Percentiles rank a stretch among this genome's conserved stretches.
phyloP scores from a whole-genome alignment of 345 rosid species.

The Theobroma cacao region DNA sequence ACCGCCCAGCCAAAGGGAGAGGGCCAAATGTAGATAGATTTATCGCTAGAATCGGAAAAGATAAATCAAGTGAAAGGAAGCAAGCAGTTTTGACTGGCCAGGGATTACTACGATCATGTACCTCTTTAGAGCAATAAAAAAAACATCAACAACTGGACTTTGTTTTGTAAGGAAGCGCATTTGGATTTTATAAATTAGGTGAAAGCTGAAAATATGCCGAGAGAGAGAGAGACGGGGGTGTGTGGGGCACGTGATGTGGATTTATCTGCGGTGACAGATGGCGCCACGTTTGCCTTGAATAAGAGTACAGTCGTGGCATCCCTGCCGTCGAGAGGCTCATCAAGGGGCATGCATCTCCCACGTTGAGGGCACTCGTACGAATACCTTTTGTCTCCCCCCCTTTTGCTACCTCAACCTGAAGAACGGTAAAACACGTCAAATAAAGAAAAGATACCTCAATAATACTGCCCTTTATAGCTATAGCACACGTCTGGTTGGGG shows the following conservation, averaged over 20 bases:
- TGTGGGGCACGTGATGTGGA: neutral
- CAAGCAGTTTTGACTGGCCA: neutral
- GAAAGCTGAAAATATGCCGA: neutral
- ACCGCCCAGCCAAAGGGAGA: neutral
- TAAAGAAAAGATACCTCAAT: too few relatives aligned
- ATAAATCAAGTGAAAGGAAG: too few relatives aligned
- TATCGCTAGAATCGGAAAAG: neutral
- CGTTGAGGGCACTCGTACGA: constrained; percentile 13
- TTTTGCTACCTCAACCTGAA: neutral
- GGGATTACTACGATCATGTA: neutral
- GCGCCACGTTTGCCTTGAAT: neutral
- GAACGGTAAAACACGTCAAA: too few relatives aligned
- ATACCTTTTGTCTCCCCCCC: too few relatives aligned
- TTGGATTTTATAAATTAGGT: neutral
- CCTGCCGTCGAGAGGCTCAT: constrained; percentile 3
- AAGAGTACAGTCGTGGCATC: constrained; percentile 7
- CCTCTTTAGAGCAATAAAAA: neutral
- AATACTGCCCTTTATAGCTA: too few relatives aligned
- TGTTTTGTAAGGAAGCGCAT: neutral
- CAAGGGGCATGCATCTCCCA: neutral
- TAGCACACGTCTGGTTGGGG: too few relatives aligned
- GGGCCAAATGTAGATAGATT: neutral
- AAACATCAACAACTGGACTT: neutral
- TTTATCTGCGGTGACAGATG: constrained; percentile 3
- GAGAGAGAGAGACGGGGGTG: neutral